phyloP scores from a whole-genome alignment of 2,329 filamentous ascomycete genomes.

The Coniochaeta sp. region DNA sequence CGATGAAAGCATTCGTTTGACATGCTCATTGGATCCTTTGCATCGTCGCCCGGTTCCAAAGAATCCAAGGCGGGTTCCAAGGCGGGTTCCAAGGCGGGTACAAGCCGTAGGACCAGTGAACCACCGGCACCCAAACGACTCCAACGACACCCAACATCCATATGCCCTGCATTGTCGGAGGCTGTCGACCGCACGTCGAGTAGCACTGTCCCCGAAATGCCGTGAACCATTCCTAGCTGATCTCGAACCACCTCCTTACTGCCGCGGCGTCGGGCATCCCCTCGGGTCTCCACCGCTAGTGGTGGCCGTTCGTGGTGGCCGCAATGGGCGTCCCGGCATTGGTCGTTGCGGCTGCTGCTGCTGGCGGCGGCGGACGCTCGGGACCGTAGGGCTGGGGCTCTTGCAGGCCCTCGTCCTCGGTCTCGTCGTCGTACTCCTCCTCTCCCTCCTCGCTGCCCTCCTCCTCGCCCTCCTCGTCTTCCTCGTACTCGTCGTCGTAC shows the following conservation, averaged over 20 bases:
- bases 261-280: neutral
- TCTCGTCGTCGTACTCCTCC: conserved; percentile 25
- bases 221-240: neutral
- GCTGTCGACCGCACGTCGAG: neutral
- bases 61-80: neutral
- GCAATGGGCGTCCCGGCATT: conserved; percentile 7
- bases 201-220: neutral
- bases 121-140: neutral
- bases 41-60: neutral
- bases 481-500: conserved; percentile 53
- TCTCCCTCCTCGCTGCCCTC: conserved; percentile 26
- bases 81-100: too few species aligned
- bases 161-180: neutral
- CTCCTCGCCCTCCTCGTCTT: conserved; percentile 42
- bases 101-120: neutral
- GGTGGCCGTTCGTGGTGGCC: conserved; percentile 36
- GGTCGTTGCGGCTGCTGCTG: conserved; percentile 1
- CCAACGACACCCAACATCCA: neutral
- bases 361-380: conserved; percentile 38
- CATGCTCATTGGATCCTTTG: neutral
- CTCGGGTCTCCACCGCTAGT: conserved; percentile 9
- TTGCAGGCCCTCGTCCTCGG: conserved; percentile 27
- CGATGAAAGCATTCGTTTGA: neutral
- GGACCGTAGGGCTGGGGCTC: conserved; percentile 37
- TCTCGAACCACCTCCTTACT: neutral